Percentiles rank a stretch among this genome's conserved stretches.
These are phyloP conservation scores for Suillus subalutaceus DNA, from an alignment of 768 basidiomycete species.

Conservation along the genomic window DNA sequence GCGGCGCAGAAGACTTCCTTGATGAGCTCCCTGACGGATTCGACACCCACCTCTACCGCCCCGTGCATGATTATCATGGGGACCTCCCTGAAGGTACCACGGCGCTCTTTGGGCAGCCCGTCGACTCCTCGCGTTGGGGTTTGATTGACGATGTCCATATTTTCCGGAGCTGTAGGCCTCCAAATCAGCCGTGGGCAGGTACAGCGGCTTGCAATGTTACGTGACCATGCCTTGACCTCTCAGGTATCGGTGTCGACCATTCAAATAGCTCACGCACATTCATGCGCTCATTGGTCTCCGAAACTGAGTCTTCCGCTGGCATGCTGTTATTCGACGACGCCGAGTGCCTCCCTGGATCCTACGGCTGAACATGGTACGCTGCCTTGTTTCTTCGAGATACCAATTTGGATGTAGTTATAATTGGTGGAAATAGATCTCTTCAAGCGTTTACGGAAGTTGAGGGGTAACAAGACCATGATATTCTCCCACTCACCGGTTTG, in stretches of 20 bases:
- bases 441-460: slow-evolving; percentile 64
- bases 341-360: slow-evolving; percentile 74
- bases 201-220: slow-evolving; percentile 73
- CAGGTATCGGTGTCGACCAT: neutral
- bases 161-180: slow-evolving; percentile 39
- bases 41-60: slow-evolving; percentile 68
- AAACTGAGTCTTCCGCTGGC: slow-evolving; percentile 48
- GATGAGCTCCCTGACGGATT: slow-evolving; percentile 65
- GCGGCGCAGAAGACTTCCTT: slow-evolving; percentile 71
- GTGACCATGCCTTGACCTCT: neutral
- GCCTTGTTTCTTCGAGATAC: neutral
- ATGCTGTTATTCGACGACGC: slow-evolving; percentile 72
- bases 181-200: slow-evolving; percentile 71
- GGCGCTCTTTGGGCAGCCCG: slow-evolving; percentile 58
- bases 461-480: slow-evolving; percentile 81
- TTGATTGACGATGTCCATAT: slow-evolving; percentile 46
- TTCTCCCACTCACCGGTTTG: slow-evolving; percentile 71
- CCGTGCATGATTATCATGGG: slow-evolving; percentile 65
- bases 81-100: slow-evolving; percentile 64
- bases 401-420: neutral
- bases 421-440: slow-evolving; percentile 54
- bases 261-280: slow-evolving; percentile 60
- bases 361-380: slow-evolving; percentile 67
- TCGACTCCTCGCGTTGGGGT: slow-evolving; percentile 42
- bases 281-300: slow-evolving; percentile 60